Conservation (phyloP, 768 basidiomycete genomes). For the Lactarius indigo region DNA sequence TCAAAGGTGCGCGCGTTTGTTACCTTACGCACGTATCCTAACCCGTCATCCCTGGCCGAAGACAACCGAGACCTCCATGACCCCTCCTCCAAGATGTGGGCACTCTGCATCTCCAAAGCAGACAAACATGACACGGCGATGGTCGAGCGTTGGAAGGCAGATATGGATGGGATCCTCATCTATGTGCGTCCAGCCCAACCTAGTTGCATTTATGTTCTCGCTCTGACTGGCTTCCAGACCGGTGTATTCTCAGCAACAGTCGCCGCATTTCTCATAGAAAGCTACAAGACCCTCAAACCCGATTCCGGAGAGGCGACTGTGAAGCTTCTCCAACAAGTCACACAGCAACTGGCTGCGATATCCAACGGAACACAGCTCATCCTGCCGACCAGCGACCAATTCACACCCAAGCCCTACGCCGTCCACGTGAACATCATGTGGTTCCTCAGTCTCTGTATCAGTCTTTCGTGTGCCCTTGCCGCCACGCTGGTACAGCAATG, state of each 20-base stretch:
- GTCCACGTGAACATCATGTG: constrained; percentile 23
- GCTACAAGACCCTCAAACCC: constrained; percentile 21
- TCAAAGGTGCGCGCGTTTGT: not conserved
- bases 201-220: not conserved
- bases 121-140: constrained; percentile 6
- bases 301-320: constrained; percentile 10
- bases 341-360: constrained; percentile 10
- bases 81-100: constrained; percentile 21
- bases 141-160: constrained; percentile 13
- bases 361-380: constrained; percentile 3
- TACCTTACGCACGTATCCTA: not conserved
- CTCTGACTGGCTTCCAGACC: constrained; percentile 3
- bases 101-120: constrained; percentile 8
- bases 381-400: not conserved
- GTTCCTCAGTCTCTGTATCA: constrained; percentile 23
- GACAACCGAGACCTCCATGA: not conserved
- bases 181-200: constrained; percentile 6
- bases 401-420: not conserved
- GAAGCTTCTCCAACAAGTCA: constrained; percentile 8
- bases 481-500: constrained; percentile 21
- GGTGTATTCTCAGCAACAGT: constrained; percentile 24
- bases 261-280: constrained; percentile 24
- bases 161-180: constrained; percentile 24
- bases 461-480: constrained; percentile 13
- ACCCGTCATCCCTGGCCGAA: not conserved